Base-by-base conservation (phyloP, 139 green algal species). In the Chlamydomonas incerta region DNA sequence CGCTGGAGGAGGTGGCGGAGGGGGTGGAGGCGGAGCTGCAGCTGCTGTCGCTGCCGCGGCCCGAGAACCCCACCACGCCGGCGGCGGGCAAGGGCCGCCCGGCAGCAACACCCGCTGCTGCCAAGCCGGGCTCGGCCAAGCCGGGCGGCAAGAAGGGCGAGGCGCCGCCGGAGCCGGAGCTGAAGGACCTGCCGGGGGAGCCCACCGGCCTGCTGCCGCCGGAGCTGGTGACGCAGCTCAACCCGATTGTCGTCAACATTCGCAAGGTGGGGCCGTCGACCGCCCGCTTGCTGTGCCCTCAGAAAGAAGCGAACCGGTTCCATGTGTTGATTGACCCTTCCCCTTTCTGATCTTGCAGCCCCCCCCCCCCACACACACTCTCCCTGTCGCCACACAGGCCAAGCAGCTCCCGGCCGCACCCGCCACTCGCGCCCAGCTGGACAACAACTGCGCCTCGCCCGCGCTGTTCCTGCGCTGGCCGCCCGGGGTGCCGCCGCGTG, bases 391-490 rank as follows among this genome's bases (percentile, higher is more conserved):
- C n/a, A n/a, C n/a, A n/a, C 76, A 83, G 76, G 87, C 87, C 20
- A 88, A 90, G 72, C 10, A 33, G 28, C 68, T 93, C 50, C 90
- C 90, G 8, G 90, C 91, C 34, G 79, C 86, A 21, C 90, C 90
- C 29, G 90, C 90, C 52, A 86, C 79, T 0, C 34, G 62, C 33
- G 34, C 57, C 60, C 83, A 90, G 70, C 69, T 93, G 47, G 82
- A 91, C 33, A 63, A 46, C 10, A 65, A 86, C 60, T 93, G 90
- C 83, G 82, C 76, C 72, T 31, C 66, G 1, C 57, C 86, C 35
- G 81, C 81, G 34, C 69, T 90, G 46, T 74, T 85, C 65, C 71
- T 85, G 47, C 63, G 66, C 41, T 85, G 79, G 79, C 65, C 65
- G 9, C 79, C 79, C 29, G 66, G 65, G 8, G 28, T 28, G 11